Evolutionary conservation across 495 filamentous ascomycete genomes (phyloP), one percentile per base, ranked within the genome.

Genomic region (Massariosphaeria phaeospora): DNA sequence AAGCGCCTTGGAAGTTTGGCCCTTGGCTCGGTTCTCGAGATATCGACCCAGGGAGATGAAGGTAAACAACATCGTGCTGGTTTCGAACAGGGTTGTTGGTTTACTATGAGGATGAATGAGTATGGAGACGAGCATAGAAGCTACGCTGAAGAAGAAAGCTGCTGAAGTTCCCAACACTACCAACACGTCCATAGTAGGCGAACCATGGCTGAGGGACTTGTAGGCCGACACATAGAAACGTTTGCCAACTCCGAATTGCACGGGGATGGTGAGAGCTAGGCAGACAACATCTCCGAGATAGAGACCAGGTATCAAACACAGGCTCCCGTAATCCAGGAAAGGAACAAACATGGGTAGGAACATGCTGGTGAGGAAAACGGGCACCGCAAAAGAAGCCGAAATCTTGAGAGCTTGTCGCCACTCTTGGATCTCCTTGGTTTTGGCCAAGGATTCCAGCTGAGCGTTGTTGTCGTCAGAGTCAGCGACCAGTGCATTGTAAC

Each of bases 1-100:
- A 6, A 99, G 79, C 1, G 93, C 93, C 64, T 89, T 93, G 7
- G 90, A 96, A 0, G 93, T 99, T 68, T 97, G 88, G 2, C 93
- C 93, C 70, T 99, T 99, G 17, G 93, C 93, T 12, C 86, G 76
- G 61, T 97, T 99, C 68, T 99, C 93, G 8, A 99, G 69, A 73
- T 86, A 97, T 29, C 93, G 82, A 21, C 93, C 91, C 2, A 99
- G 74, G 0, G 88, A 88, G 69, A 96, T 88, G 69, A 97, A 97
- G 0, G 89, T 96, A 66, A 99, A 95, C 20, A 99, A 79, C 94
- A 97, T 99, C 20, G 89, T 96, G 67, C 90, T 95, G 0, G 93
- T 99, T 60, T 99, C 93, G 58, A 97, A 99, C 2, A 97, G 85
- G 5, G 88, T 96, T 48, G 79, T 82, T 1, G 93, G 93, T 18